A percentile compares a stretch with the other conserved stretches of the same genome.
Evolutionary conservation across 2,329 filamentous ascomycete genomes (phyloP).

Genomic region (Didymella arachidicola): DNA sequence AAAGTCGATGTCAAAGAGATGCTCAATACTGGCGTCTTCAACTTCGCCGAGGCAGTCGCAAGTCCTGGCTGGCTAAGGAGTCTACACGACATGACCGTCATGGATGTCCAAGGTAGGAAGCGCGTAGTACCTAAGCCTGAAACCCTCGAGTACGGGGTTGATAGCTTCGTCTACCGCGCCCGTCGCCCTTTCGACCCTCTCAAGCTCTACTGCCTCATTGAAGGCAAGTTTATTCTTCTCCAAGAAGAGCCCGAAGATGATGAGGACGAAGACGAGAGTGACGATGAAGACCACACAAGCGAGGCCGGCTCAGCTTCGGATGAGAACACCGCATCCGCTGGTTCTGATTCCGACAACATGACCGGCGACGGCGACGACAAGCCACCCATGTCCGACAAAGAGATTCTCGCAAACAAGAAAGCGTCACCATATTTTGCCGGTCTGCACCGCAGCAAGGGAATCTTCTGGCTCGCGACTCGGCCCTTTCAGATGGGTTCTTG

Average conservation of each 20-base stretch:
- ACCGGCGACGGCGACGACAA: conserved; percentile 47
- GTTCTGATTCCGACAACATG: conserved; percentile 27
- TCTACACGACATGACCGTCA: conserved; percentile 71
- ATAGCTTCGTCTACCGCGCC: conserved; percentile 73
- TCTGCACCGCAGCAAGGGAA: conserved; percentile 70
- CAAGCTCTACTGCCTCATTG: conserved; percentile 51
- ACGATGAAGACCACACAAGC: conserved; percentile 11
- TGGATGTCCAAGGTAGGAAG: conserved; percentile 63
- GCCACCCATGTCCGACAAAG: conserved; percentile 39
- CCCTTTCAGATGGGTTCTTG: conserved; percentile 65
- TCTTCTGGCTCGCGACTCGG: conserved; percentile 67
- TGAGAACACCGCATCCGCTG: conserved; percentile 23
- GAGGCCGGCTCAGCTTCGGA: conserved; percentile 29
- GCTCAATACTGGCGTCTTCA: conserved; percentile 71
- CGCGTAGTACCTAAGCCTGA: conserved; percentile 72
- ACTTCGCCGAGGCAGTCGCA: conserved; percentile 68
- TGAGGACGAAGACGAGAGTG: conserved; percentile 30
- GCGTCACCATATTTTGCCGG: conserved; percentile 60
- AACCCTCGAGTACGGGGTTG: conserved; percentile 75
- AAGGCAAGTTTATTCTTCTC: conserved; percentile 55
- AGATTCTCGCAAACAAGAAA: conserved; percentile 65
- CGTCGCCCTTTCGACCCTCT: conserved; percentile 55
- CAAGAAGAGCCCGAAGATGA: conserved; percentile 49
- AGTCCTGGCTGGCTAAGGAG: conserved; percentile 75
- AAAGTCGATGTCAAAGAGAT: conserved; percentile 69